Evolutionary conservation across 495 filamentous ascomycete genomes (phyloP).

Genomic region (Penicillium odoratum): DNA sequence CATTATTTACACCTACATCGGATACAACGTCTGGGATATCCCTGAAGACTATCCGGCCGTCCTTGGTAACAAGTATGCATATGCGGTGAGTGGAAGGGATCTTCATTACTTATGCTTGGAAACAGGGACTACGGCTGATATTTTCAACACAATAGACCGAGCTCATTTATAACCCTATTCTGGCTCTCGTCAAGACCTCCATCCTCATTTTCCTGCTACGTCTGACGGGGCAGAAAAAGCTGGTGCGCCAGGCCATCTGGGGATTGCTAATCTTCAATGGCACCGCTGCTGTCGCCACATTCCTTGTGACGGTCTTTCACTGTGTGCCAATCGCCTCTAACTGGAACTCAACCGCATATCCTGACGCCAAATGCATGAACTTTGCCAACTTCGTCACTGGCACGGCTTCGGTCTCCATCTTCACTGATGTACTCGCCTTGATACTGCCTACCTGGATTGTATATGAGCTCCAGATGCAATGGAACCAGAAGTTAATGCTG

Average conservation of each 20-base stretch:
- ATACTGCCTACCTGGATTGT: conserved; percentile 45
- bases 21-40: conserved; percentile 42
- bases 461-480: conserved; percentile 40
- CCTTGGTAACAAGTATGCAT: conserved; percentile 14
- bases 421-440: conserved; percentile 45
- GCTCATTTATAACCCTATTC: conserved; percentile 60
- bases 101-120: no score
- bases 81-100: conserved; percentile 11
- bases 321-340: conserved; percentile 44
- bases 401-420: conserved; percentile 35
- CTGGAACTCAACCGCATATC: conserved; percentile 25
- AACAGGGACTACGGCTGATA: no score
- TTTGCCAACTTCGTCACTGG: conserved; percentile 28
- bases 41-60: conserved; percentile 16
- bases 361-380: conserved; percentile 17
- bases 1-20: conserved; percentile 50
- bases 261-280: conserved; percentile 44
- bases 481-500: conserved; percentile 38
- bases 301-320: conserved; percentile 55
- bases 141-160: conserved; percentile 43
- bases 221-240: conserved; percentile 30
- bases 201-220: conserved; percentile 50
- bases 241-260: conserved; percentile 40
- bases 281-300: conserved; percentile 46
- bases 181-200: conserved; percentile 56